Evolutionary conservation across 371 early-diverging fungal genomes (phyloP), one percentile per base, ranked within the genome.

Genomic region (Rhizomucor miehei): DNA sequence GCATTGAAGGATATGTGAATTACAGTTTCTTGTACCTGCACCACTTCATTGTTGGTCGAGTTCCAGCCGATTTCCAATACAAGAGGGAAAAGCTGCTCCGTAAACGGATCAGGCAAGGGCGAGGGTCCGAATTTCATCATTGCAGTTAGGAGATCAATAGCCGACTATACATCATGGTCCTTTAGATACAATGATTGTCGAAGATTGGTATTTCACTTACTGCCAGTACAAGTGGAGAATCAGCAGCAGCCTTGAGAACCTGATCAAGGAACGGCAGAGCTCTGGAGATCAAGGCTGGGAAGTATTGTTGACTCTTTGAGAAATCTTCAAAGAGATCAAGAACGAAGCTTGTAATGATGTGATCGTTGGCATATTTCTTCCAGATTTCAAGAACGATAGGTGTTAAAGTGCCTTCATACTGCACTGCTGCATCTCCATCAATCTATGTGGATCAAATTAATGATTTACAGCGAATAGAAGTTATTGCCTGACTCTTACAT

Each of bases 381-480:
- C 93, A 93, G 5, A 87, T 79, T 16, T 88, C 84, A 47, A 95
- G 59, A 2, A 92, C 75, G 45, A 90, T 73, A n/a, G 85, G 85
- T 38, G 87, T 82, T 48, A 95, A 59, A 23, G 80, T 65, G 4
- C 83, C 78, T 53, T 91, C 93, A 54, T 86, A 83, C 38, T 79
- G 76, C 1, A 89, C 89, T 1, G 89, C 84, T 6, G 81, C 79
- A 44, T 82, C 85, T 14, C 76, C 77, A 54, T 90, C 84, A 35
- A 92, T 73, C 84, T 74, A 62, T 19, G 35, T 21, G 23, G 0
- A 21, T 12, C 6, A 6, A 19, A 43, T 29, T 29, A 29, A 8
- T 35, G 13, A 29, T n/a, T 48, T 3, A 24, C 13, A 23, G n/a
- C 39, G 36, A 43, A n/a, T 24, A 39, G 14, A 12, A 10, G n/a